These are phyloP conservation scores for Raddia distichophylla DNA, from an alignment of 176 grass and related monocot genomes.

Conservation along the genomic window DNA sequence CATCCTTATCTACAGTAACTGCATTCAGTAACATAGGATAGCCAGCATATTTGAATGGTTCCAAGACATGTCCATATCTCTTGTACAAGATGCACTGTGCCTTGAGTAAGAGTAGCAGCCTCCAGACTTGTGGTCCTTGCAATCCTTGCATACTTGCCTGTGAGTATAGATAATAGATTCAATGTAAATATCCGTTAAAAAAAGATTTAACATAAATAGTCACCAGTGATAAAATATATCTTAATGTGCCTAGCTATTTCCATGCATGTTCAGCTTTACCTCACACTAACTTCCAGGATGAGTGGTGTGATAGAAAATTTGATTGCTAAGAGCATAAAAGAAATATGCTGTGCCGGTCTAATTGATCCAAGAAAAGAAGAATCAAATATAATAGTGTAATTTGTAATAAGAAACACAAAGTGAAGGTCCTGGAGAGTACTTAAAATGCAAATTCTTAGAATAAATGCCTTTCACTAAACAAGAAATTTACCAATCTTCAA, in stretches of 20 bases:
- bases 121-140: slow-evolving; percentile 97
- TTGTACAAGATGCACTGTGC: slow-evolving; percentile 98
- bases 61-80: slow-evolving; percentile 87
- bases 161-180: slow-evolving; percentile 30
- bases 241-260: slow-evolving; percentile 16
- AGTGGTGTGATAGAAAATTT: neutral
- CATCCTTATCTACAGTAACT: slow-evolving; percentile 89
- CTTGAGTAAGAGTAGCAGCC: slow-evolving; percentile 87
- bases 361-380: slow-evolving; percentile 1
- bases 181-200: slow-evolving; percentile 20
- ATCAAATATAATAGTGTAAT: slow-evolving; percentile 12
- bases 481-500: slow-evolving; percentile 6
- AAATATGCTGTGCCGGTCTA: neutral
- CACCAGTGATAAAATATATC: slow-evolving; percentile 20
- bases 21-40: slow-evolving; percentile 98
- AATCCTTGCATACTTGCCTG: slow-evolving; percentile 99
- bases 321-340: neutral
- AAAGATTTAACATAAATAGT: slow-evolving; percentile 9
- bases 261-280: slow-evolving; percentile 12
- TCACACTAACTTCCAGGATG: slow-evolving; percentile 27
- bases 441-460: slow-evolving; percentile 7
- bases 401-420: slow-evolving; percentile 16
- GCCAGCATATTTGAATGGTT: slow-evolving; percentile 99
- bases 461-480: slow-evolving; percentile 10
- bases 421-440: neutral